Evolutionary conservation across 2,329 filamentous ascomycete species (phyloP).

Genomic region (Aspergillus luchuensis): DNA sequence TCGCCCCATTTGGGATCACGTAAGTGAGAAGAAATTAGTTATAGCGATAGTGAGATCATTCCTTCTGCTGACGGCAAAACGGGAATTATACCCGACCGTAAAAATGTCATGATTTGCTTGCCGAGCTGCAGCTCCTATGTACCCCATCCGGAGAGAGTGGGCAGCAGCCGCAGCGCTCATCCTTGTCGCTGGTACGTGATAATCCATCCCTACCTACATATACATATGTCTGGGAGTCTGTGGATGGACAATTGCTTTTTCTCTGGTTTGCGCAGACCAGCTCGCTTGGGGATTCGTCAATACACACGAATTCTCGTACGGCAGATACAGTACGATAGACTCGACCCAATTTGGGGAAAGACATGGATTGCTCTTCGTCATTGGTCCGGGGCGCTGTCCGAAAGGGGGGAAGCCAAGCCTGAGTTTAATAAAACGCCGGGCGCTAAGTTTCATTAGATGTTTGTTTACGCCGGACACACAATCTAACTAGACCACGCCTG

Average conservation of each 20-base stretch:
- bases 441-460: constrained; percentile 11
- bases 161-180: constrained; percentile 5
- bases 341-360: neutral
- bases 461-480: neutral
- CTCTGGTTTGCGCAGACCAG: neutral
- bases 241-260: neutral
- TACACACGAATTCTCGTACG: neutral
- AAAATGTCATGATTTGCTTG: constrained; percentile 2
- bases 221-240: neutral
- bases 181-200: neutral
- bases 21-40: neutral
- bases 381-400: constrained; percentile 7
- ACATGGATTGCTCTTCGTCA: neutral
- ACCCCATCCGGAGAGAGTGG: constrained; percentile 1
- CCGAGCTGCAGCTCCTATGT: constrained; percentile 1
- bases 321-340: neutral
- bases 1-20: neutral
- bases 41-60: neutral
- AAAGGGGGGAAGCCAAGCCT: constrained; percentile 15
- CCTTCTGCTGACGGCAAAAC: neutral
- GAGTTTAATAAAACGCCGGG: constrained; percentile 19
- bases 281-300: neutral
- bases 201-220: neutral
- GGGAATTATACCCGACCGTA: constrained; percentile 2
- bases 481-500: neutral